A percentile compares a stretch with the other conserved stretches of the same genome.
Conservation (phyloP, 2,329 filamentous ascomycete species). For the Bisporella sp. region DNA sequence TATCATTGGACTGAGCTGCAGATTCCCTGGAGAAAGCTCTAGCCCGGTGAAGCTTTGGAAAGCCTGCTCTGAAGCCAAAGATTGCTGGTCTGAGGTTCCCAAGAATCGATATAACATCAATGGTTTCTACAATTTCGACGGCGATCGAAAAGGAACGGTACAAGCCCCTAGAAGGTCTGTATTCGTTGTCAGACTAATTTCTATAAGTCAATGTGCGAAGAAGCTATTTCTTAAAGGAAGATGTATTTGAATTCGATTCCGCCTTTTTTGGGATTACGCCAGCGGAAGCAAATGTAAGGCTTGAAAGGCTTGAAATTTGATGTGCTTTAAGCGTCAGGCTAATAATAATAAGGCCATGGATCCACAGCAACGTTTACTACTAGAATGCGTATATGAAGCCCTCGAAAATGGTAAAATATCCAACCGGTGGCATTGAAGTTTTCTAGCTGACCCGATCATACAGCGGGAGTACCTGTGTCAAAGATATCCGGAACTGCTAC, state of each 20-base stretch:
- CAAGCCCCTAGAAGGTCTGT: background rate
- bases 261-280: background rate
- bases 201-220: no score
- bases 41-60: background rate
- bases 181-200: background rate
- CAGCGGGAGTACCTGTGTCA: slow-evolving; percentile 3
- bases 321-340: background rate
- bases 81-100: background rate
- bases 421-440: background rate
- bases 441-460: background rate
- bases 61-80: background rate
- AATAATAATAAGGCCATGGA: slow-evolving; percentile 18
- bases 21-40: background rate
- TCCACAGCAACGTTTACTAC: slow-evolving; percentile 16
- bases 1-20: background rate
- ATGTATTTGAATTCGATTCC: background rate
- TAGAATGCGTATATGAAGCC: slow-evolving; percentile 14
- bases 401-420: slow-evolving; percentile 5
- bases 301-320: background rate
- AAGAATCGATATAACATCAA: background rate
- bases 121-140: background rate
- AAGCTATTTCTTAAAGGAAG: background rate
- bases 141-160: background rate
- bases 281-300: background rate
- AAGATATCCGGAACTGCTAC: slow-evolving; percentile 9